Base-by-base conservation (phyloP, 73 alveolate species). In the Paramecium primaurelia region DNA sequence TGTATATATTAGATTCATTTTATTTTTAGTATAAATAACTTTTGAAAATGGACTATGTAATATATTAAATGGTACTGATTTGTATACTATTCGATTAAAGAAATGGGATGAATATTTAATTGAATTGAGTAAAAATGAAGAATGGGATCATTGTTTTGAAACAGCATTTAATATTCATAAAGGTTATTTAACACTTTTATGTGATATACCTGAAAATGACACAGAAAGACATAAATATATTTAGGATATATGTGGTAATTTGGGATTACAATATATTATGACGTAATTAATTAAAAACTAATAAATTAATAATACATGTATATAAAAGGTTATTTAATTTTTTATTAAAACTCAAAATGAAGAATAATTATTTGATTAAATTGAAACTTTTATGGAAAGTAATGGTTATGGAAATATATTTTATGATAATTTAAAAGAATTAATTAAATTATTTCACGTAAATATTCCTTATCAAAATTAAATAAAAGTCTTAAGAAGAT, bases 181-280 rank as follows among this genome's bases (percentile, higher is more conserved):
- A 36, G 88, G 88, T 14, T 75, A 30, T 34, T 38, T 75, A 22
- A 75, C 88, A 4, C 37, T 75, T 14, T 16, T 75, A 40, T 37
- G 88, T 37, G 26, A 75, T 75, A 75, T 75, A 5, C 88, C 88
- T 36, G 88, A 75, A 75, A 75, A 75, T 40, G 88, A 75, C 40
- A 20, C 49, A 20, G 26, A 32, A 14, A 75, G 88, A 20, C 60
- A 75, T n/a, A 9, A 34, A 8, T 32, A 22, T 9, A 22, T 75
- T 30, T 32, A 37, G 18, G 88, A 75, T 32, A 75, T 45, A 8
- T 75, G 58, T 38, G 42, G 88, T 10, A 34, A 75, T 14, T 75
- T 75, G 49, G 88, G 60, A 36, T 40, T 75, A 40, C 20, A 26
- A 75, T 75, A 37, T 18, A 75, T 75, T 5, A 37, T 75, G 38